Evolutionary conservation across 257 asterid genomes (phyloP).

Genomic region (Buddleja alternifolia): DNA sequence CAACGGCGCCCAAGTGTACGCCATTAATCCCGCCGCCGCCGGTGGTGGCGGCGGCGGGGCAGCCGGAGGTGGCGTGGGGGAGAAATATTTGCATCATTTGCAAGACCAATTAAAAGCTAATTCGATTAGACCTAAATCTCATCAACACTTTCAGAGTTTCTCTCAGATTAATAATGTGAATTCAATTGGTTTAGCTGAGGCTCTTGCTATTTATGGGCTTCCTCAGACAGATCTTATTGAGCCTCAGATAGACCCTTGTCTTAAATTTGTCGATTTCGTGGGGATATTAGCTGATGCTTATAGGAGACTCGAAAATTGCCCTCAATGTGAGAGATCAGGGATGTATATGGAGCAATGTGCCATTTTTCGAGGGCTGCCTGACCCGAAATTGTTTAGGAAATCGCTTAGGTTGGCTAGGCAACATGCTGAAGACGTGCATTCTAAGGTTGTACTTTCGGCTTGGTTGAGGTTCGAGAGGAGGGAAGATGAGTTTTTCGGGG

Average conservation of each 20-base stretch:
- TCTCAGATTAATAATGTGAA: conserved; percentile 47
- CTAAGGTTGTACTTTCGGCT: conserved; percentile 81
- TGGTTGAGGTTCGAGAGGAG: conserved; percentile 93
- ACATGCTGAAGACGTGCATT: conserved; percentile 86
- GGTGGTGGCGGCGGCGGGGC: no score
- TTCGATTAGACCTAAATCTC: conserved; percentile 67
- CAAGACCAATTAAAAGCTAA: conserved; percentile 75
- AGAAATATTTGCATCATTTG: conserved; percentile 66
- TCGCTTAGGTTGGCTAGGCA: conserved; percentile 79
- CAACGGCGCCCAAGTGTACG: conserved; percentile 60
- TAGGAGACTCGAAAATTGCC: conserved; percentile 53
- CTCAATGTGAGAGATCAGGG: conserved; percentile 61
- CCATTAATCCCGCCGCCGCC: conserved; percentile 52
- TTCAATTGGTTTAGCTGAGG: conserved; percentile 50
- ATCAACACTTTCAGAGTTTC: conserved; percentile 48
- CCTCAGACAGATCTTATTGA: conserved; percentile 78
- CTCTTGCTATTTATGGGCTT: conserved; percentile 71
- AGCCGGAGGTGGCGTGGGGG: conserved; percentile 64
- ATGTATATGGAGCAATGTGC: conserved; percentile 82
- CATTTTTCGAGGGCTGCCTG: conserved; percentile 65
- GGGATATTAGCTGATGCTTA: conserved; percentile 65
- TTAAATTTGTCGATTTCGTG: conserved; percentile 71
- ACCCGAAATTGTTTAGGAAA: conserved; percentile 84
- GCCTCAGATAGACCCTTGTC: conserved; percentile 76
- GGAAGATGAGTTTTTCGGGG: conserved; percentile 86